These are phyloP conservation scores for Diaporthe destruens DNA, from an alignment of 2,329 filamentous ascomycete species.

Conservation along the genomic window DNA sequence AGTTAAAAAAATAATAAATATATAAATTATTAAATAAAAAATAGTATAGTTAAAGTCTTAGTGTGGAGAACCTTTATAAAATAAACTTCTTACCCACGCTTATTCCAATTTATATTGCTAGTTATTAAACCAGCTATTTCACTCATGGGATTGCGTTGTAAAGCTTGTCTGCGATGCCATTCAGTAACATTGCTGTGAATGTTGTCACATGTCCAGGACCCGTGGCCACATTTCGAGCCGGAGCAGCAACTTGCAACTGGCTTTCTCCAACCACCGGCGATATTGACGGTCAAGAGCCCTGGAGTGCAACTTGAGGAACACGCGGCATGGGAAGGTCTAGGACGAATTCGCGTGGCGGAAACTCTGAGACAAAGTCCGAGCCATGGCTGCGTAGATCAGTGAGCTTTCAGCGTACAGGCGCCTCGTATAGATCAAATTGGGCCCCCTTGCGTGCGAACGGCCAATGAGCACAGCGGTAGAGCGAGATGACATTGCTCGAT, in stretches of 20 bases:
- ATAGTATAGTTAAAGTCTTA: too few species aligned
- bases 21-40: too few species aligned
- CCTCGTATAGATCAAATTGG: conserved; percentile 41
- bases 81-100: background rate
- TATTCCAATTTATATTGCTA: too few species aligned
- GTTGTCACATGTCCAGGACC: background rate
- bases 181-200: background rate
- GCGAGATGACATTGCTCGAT: conserved; percentile 40
- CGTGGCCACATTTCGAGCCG: background rate
- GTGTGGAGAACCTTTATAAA: background rate
- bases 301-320: background rate
- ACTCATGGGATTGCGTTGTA: too few species aligned
- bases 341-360: conserved; percentile 24
- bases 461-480: conserved; percentile 37
- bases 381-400: conserved; percentile 42
- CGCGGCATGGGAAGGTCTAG: background rate
- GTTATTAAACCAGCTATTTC: too few species aligned
- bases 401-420: conserved; percentile 39
- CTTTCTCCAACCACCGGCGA: background rate
- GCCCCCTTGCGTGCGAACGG: conserved; percentile 13
- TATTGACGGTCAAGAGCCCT: background rate
- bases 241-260: background rate
- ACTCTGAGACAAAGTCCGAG: conserved; percentile 39
- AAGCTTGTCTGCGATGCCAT: background rate
- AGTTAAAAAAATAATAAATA: too few species aligned